Evolutionary conservation across 208 protist species (phyloP).

Genomic region (Leishmania lainsoni): DNA sequence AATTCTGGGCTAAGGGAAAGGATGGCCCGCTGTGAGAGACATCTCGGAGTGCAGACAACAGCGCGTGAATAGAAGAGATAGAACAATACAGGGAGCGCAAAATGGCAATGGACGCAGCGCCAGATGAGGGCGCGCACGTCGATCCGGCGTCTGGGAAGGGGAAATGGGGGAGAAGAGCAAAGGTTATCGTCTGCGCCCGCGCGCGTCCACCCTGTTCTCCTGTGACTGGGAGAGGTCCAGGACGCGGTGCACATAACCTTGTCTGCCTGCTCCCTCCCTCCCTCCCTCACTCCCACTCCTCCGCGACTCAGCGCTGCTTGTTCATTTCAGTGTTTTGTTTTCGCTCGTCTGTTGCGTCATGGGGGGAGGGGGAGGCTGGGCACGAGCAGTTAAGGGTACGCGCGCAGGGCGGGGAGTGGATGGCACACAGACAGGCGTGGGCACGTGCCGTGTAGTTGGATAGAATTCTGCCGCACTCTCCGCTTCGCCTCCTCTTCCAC

Average conservation of each 20-base stretch:
- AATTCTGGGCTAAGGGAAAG: conserved; percentile 89
- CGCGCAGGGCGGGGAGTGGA: background rate
- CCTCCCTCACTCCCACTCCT: background rate
- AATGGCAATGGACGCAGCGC: background rate
- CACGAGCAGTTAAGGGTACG: background rate
- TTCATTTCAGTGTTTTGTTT: background rate
- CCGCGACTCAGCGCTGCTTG: background rate
- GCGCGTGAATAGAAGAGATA: background rate
- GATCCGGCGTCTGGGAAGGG: background rate
- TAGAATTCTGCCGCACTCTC: background rate
- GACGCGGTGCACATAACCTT: background rate
- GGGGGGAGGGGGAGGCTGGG: background rate
- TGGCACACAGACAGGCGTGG: background rate
- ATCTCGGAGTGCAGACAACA: background rate
- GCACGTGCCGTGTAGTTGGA: background rate
- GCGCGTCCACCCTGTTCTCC: background rate
- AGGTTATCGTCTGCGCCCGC: too few species aligned
- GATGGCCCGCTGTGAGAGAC: conserved; percentile 56
- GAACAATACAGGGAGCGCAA: background rate
- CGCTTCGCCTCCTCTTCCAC: background rate
- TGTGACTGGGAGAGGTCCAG: background rate
- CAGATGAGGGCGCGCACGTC: background rate
- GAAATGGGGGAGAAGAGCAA: background rate
- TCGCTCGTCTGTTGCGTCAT: background rate
- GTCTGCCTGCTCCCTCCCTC: background rate